Percentiles rank a stretch among this genome's conserved stretches.
phyloP scores from a whole-genome alignment of 768 basidiomycete genomes.

The Tephrocybe rancida region DNA sequence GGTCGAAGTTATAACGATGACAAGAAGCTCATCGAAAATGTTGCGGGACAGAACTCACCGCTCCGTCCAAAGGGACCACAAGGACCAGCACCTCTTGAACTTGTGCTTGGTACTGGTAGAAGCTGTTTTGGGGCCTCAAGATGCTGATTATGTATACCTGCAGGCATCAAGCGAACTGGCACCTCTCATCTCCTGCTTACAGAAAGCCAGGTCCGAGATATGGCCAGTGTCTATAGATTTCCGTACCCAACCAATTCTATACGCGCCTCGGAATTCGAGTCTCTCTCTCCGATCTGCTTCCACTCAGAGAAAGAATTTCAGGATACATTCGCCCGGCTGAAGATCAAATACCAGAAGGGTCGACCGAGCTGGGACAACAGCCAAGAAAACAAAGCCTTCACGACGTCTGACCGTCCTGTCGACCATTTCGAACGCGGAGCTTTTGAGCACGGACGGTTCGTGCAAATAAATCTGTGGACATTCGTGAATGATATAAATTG shows the following conservation, averaged over 20 bases:
- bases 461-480: background rate
- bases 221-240: slow-evolving; percentile 22
- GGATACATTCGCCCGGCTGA: slow-evolving; percentile 40
- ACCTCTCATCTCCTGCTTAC: slow-evolving; percentile 48
- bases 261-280: slow-evolving; percentile 34
- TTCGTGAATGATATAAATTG: background rate
- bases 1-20: slow-evolving; percentile 32
- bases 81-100: slow-evolving; percentile 30
- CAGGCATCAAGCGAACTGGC: slow-evolving; percentile 46
- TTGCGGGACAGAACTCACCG: slow-evolving; percentile 29
- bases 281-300: slow-evolving; percentile 52
- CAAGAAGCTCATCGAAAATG: slow-evolving; percentile 29
- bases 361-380: slow-evolving; percentile 38
- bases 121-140: too few species aligned
- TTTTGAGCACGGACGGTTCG: slow-evolving; percentile 53
- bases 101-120: slow-evolving; percentile 45
- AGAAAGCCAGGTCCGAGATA: slow-evolving; percentile 25
- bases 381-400: slow-evolving; percentile 42
- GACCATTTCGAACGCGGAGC: slow-evolving; percentile 33
- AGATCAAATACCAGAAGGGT: slow-evolving; percentile 37
- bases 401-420: slow-evolving; percentile 17
- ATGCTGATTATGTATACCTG: background rate
- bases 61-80: slow-evolving; percentile 32
- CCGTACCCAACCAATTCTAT: slow-evolving; percentile 12
- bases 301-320: slow-evolving; percentile 27